phyloP scores from a whole-genome alignment of 345 rosid species.

The Salix purpurea region DNA sequence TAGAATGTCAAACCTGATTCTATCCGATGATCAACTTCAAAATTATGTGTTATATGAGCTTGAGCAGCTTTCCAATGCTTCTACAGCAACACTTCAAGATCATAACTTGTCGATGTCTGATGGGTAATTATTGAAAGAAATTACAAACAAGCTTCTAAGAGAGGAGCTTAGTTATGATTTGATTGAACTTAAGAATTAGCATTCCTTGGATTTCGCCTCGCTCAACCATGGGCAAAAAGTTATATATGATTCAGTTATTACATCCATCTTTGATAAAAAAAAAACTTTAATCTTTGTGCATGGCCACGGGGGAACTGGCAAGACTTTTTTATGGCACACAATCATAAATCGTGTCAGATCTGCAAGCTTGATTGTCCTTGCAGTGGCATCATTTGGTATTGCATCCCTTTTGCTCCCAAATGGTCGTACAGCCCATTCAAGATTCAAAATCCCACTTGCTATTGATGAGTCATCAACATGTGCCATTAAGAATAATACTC shows the following conservation, averaged over 20 bases:
- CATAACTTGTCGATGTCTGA: not conserved
- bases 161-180: not conserved
- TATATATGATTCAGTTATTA: not conserved
- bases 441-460: conserved; percentile 6
- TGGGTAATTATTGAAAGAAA: not conserved
- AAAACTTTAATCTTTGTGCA: not conserved
- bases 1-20: not conserved
- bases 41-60: not conserved
- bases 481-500: not conserved
- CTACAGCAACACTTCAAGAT: not conserved
- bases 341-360: not conserved
- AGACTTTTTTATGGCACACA: conserved; percentile 2
- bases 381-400: not conserved
- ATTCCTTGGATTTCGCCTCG: not conserved
- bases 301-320: conserved; percentile 6
- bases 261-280: not conserved
- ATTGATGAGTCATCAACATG: not conserved
- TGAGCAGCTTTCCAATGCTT: not conserved
- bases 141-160: not conserved
- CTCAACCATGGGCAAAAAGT: not conserved
- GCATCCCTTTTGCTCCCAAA: not conserved
- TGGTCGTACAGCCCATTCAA: conserved; percentile 4
- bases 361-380: not conserved
- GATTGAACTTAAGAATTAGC: not conserved
- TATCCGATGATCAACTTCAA: not conserved